Evolutionary conservation across 371 early-diverging fungal species (phyloP), one percentile per base, ranked within the genome.

Genomic region (Apophysomyces ossiformis): DNA sequence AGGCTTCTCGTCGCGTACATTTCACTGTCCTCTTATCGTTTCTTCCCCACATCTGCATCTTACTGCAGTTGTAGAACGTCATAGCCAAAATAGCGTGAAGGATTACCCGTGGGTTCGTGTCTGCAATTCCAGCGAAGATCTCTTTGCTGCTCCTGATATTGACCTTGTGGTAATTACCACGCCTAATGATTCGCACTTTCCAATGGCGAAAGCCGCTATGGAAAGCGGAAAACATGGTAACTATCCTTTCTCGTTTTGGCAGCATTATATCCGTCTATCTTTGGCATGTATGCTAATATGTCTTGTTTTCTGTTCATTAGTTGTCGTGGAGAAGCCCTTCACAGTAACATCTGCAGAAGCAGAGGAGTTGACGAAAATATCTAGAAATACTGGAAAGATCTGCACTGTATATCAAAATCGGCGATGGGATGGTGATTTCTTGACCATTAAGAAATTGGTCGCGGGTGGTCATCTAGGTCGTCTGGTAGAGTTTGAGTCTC

Each of bases 351-450:
- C 83, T 44, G 59, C 73, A 15, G 87, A 92, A 71, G 92, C 88
- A 18, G 75, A 79, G 9, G 81, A 79, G 37, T 78, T 93, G 54
- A 78, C 78, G 44, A 69, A 70, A 26, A 66, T 89, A 5, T 84
- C 93, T 16, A 78, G 85, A 59, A 71, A 86, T 60, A 83, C 85
- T 1, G 77, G 81, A 26, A 78, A 74, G 57, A 70, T 92, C 37
- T 85, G 90, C 68, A 87, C 90, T 58, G 87, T 90, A 18, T 93
- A 88, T 70, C 93, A 93, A 57, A 93, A 93, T 75, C 83, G 92
- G 56, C 87, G 91, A 57, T 93, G 89, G 88, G 93, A 93, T 74
- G 91, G 90, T 60, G 93, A 93, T 76, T 93, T 92, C 74, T 74
- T 90, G 65, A 92, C 92, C 0, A 82, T 90, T 43, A 83, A 87